These are phyloP conservation scores for Candida easanensis DNA, from an alignment of 805 yeast species.

Conservation along the genomic window DNA sequence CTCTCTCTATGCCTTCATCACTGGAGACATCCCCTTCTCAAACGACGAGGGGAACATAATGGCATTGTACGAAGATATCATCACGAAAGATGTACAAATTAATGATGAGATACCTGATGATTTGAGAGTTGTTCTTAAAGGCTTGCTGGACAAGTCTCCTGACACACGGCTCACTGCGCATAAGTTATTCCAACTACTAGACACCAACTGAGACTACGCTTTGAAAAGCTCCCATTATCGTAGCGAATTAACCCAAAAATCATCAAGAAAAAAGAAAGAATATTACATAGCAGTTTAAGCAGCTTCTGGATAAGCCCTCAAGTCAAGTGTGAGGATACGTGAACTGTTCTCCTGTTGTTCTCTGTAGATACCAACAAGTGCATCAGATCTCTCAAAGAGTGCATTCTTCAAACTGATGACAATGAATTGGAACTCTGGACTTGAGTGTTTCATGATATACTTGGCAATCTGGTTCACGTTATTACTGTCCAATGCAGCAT, in stretches of 20 bases:
- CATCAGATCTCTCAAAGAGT: conserved; percentile 83
- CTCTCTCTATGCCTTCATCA: conserved; percentile 5
- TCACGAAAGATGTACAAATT: not conserved
- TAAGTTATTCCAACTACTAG: no score
- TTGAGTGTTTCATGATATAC: conserved; percentile 72
- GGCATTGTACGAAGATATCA: not conserved
- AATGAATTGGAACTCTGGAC: conserved; percentile 82
- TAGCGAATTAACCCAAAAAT: no score
- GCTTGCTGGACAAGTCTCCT: conserved; percentile 4
- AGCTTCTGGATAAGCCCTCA: conserved; percentile 53
- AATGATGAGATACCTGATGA: not conserved
- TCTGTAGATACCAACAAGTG: conserved; percentile 89
- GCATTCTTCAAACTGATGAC: conserved; percentile 89
- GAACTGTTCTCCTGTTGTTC: conserved; percentile 75
- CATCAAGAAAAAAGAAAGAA: no score
- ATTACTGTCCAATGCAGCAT: conserved; percentile 91
- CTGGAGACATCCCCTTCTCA: conserved; percentile 9
- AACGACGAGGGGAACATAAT: not conserved
- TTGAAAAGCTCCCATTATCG: no score
- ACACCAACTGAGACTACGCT: no score
- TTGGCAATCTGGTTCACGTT: conserved; percentile 87
- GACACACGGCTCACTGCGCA: conserved; percentile 5
- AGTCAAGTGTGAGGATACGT: conserved; percentile 68
- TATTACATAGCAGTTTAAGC: conserved; percentile 3
- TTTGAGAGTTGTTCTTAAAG: not conserved